These are phyloP conservation scores for Trebouxiophyceae sp. DNA, from an alignment of 163 green algal genomes.

Conservation along the genomic window DNA sequence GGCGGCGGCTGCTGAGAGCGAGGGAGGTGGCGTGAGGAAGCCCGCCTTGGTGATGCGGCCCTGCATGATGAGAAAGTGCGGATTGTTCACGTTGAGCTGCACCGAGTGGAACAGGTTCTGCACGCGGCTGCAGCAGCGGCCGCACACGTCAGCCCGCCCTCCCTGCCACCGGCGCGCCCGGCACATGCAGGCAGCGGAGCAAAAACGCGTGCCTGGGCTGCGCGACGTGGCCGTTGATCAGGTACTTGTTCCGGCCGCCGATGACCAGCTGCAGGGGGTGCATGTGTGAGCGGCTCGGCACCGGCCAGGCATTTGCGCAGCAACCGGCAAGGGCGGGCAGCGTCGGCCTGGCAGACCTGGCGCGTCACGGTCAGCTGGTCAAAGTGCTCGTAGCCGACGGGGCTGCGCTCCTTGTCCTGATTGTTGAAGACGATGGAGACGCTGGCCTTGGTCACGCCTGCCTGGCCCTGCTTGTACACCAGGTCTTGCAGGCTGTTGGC, in stretches of 20 bases:
- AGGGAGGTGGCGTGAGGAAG: too few species aligned
- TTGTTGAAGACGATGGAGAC: constrained; percentile 98
- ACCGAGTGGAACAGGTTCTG: constrained; percentile 98
- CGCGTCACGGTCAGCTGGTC: constrained; percentile 91
- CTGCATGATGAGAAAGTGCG: constrained; percentile 99
- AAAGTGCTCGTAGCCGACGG: constrained; percentile 88
- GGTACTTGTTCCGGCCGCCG: constrained; percentile 95
- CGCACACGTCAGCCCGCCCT: background rate
- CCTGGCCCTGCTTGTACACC: constrained; percentile 86
- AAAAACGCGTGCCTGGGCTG: constrained; percentile 64
- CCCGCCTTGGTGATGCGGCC: constrained; percentile 91
- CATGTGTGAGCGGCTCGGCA: too few species aligned
- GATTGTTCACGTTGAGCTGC: constrained; percentile 99
- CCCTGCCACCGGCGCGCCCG: too few species aligned
- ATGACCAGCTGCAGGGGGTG: constrained; percentile 96
- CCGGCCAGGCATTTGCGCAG: too few species aligned
- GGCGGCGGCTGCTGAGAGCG: too few species aligned
- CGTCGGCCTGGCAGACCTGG: constrained; percentile 34
- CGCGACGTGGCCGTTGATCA: constrained; percentile 92
- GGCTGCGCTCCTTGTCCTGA: constrained; percentile 64
- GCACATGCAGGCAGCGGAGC: background rate
- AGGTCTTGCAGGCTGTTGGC: constrained; percentile 91
- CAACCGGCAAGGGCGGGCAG: background rate
- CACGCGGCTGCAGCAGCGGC: constrained; percentile 79
- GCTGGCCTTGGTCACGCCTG: constrained; percentile 91